These are phyloP conservation scores for Grammothele lineata DNA, from an alignment of 768 basidiomycete species.

Conservation along the genomic window DNA sequence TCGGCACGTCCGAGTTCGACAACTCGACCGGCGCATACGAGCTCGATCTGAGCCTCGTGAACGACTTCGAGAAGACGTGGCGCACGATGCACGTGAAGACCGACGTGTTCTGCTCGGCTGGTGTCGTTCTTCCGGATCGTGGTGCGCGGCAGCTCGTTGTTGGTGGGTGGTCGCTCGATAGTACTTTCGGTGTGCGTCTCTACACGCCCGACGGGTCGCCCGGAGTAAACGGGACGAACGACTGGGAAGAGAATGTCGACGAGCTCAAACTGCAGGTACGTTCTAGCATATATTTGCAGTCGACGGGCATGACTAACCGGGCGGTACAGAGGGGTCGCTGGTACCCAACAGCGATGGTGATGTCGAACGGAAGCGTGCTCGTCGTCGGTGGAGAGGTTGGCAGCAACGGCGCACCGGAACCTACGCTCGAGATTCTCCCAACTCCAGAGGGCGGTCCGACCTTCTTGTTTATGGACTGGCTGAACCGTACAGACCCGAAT, in stretches of 20 bases:
- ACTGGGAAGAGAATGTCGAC: constrained; percentile 72
- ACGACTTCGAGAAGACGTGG: constrained; percentile 49
- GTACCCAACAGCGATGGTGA: constrained; percentile 66
- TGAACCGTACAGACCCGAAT: constrained; percentile 70
- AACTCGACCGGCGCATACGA: constrained; percentile 81
- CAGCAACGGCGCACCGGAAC: constrained; percentile 60
- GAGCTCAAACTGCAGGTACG: constrained; percentile 58
- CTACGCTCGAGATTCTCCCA: constrained; percentile 70
- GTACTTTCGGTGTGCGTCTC: constrained; percentile 69
- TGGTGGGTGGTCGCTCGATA: constrained; percentile 67
- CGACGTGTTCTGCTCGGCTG: constrained; percentile 78
- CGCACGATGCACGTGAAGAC: constrained; percentile 72
- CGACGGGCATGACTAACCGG: too few species aligned
- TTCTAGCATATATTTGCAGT: background rate
- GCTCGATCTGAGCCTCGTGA: constrained; percentile 56
- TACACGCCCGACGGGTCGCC: constrained; percentile 65
- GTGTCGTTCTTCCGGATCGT: constrained; percentile 72
- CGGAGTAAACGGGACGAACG: constrained; percentile 69
- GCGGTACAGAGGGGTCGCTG: constrained; percentile 52
- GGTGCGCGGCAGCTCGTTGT: constrained; percentile 62
- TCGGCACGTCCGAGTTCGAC: constrained; percentile 52
- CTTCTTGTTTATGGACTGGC: constrained; percentile 55
- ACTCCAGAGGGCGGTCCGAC: constrained; percentile 62
- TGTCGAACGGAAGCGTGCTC: constrained; percentile 71
- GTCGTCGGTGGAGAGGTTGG: constrained; percentile 75